Evolutionary conservation across 2,329 filamentous ascomycete genomes (phyloP).

Genomic region (Ophiostoma populinum): DNA sequence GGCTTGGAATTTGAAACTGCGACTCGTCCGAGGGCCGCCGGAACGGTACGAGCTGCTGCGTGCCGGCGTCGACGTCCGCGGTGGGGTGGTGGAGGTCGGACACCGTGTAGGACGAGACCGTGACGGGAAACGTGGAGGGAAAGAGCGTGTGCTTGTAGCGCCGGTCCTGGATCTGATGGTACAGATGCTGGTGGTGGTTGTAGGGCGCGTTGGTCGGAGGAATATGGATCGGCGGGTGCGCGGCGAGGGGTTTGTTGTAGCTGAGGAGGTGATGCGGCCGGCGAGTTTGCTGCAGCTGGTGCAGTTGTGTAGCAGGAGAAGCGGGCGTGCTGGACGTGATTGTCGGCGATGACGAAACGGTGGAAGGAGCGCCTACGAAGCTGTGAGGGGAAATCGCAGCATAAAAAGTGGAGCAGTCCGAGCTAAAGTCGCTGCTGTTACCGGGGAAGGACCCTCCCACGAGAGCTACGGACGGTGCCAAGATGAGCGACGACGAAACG

Average conservation of each 20-base stretch:
- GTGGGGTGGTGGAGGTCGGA: too few species aligned
- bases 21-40: too few species aligned
- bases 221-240: constrained; percentile 2
- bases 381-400: not conserved
- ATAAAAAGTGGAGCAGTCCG: constrained; percentile 1
- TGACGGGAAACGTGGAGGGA: too few species aligned
- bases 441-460: too few species aligned
- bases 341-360: constrained; percentile 1
- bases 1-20: too few species aligned
- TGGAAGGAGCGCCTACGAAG: not conserved
- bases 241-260: not conserved
- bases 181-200: constrained; percentile 10
- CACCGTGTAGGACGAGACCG: too few species aligned
- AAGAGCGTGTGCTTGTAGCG: constrained; percentile 1
- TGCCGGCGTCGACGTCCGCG: too few species aligned
- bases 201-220: constrained; percentile 9
- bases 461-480: too few species aligned
- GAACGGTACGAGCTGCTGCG: too few species aligned
- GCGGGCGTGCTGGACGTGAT: not conserved
- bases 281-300: constrained; percentile 1
- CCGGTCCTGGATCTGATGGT: constrained; percentile 6
- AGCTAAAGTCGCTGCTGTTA: not conserved
- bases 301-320: too few species aligned
- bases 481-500: too few species aligned
- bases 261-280: constrained; percentile 2